phyloP scores from a whole-genome alignment of 2,329 filamentous ascomycete genomes.

The Aspergillus proliferans region DNA sequence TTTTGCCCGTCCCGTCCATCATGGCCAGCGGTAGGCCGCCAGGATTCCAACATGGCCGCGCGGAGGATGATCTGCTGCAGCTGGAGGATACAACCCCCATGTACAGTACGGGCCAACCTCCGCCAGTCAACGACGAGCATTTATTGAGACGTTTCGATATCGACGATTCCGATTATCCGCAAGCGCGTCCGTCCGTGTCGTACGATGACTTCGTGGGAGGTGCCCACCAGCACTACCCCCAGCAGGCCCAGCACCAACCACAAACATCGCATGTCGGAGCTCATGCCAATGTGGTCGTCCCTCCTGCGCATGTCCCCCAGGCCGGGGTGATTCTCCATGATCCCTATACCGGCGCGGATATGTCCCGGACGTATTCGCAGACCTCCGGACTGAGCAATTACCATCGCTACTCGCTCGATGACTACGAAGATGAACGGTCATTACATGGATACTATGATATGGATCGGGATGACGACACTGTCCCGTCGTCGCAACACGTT shows the following conservation, averaged over 20 bases:
- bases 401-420: conserved; percentile 82
- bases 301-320: conserved; percentile 20
- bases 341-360: conserved; percentile 31
- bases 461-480: conserved; percentile 52
- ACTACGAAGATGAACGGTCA: conserved; percentile 72
- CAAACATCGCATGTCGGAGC: conserved; percentile 45
- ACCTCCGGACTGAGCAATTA: conserved; percentile 81
- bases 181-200: conserved; percentile 74
- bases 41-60: conserved; percentile 41
- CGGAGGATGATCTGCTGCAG: conserved; percentile 40
- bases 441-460: conserved; percentile 66
- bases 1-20: conserved; percentile 30
- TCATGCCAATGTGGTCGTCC: conserved; percentile 31
- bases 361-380: conserved; percentile 57
- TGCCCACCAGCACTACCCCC: neutral
- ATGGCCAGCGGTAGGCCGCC: conserved; percentile 51
- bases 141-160: conserved; percentile 69
- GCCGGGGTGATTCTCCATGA: conserved; percentile 31
- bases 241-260: conserved; percentile 23
- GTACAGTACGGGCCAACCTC: conserved; percentile 70
- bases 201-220: conserved; percentile 91
- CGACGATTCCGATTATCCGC: conserved; percentile 57
- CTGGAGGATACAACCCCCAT: conserved; percentile 34
- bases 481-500: conserved; percentile 42
- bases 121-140: conserved; percentile 75